Base-by-base conservation (phyloP, 108 stramenopile species). In the Conticribra weissflogii region DNA sequence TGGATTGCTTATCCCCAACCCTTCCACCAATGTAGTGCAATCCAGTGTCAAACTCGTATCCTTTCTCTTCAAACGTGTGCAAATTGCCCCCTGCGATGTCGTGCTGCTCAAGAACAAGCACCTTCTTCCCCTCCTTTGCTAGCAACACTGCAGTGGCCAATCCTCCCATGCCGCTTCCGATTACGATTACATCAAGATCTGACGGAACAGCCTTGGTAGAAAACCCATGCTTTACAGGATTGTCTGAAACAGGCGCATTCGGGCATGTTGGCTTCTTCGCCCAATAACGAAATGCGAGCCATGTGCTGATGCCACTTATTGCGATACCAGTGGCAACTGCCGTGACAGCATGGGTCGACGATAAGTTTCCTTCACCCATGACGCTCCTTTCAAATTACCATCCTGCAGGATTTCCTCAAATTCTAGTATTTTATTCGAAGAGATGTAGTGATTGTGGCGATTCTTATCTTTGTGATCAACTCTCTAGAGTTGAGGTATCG, bases 31-130 rank as follows among this genome's bases (percentile, higher is more conserved):
- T 67, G 59, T 87, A 87, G 76, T 87, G 86, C 41, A 87, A 58
- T 3, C 86, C 86, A 0, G 78, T 68, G 57, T 84, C 83, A 46
- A 84, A 87, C n/a, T 79, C 70, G 63, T 78, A 85, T 24, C 86
- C 86, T 29, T 78, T 54, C 36, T 81, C 64, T 3, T 68, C 81
- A 64, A 87, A 87, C 12, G 81, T 84, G 51, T 87, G 83, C 9
- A 74, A 29, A 34, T 80, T 79, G 3, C 85, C 85, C 14, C 83
- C 83, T 19, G 81, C 83, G 16, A 68, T 50, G 50, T 86, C 74
- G 29, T 74, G 72, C 66, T 87, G 86, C 55, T 87, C 86, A 33
- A 84, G 66, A 1, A 86, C 85, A 25, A 86, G 44, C 5, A 83
- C 82, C 33, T 59, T 83, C 56, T 73, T 81, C 31, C 83, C 80